Base-by-base conservation (phyloP, 352 stramenopile species). In the Aphanomyces invadans region DNA sequence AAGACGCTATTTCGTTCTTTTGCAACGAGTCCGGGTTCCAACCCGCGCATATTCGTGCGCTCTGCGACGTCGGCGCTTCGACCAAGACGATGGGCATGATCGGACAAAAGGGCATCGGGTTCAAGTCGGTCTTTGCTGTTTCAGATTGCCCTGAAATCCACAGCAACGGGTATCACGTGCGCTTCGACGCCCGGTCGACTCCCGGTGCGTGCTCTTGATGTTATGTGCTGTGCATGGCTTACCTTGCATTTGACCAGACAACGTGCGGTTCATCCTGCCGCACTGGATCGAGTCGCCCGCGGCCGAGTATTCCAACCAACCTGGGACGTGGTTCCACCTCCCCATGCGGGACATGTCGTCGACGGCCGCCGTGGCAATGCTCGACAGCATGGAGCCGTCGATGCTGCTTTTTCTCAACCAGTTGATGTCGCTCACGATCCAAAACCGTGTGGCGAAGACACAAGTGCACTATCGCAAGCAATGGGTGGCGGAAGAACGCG, bases 91-190 rank as follows among this genome's bases (percentile, higher is more conserved):
- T 61, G 7, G 48, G 42, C 1, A 92, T 85, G 68, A 96, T 96
- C n/a, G 86, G 87, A 31, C 91, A 92, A 65, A 96, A 96, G 62
- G 87, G 87, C 2, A 96, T 96, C 51, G 87, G 86, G 25, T 96
- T 96, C 63, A 96, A 96, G 71, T 94, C 84, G n/a, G 87, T 96
- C 2, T 96, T 96, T 73, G 90, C 91, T 65, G 80, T 96, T 23
- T 91, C 86, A 0, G 78, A 93, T 44, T 66, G 70, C 0, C 87
- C 87, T 0, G 76, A 96, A 38, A 83, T 96, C 36, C 87, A 96
- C 70, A 95, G 86, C 48, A 95, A 95, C 52, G 87, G 87, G 17
- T 93, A 91, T 57, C 86, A 92, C 63, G 81, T 92, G 23, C 80
- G 78, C 49, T 95, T 95, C 54, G 72, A 85, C 71, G 76, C 83